Conservation (phyloP, 768 basidiomycete species). For the Tylopilus balloui region DNA sequence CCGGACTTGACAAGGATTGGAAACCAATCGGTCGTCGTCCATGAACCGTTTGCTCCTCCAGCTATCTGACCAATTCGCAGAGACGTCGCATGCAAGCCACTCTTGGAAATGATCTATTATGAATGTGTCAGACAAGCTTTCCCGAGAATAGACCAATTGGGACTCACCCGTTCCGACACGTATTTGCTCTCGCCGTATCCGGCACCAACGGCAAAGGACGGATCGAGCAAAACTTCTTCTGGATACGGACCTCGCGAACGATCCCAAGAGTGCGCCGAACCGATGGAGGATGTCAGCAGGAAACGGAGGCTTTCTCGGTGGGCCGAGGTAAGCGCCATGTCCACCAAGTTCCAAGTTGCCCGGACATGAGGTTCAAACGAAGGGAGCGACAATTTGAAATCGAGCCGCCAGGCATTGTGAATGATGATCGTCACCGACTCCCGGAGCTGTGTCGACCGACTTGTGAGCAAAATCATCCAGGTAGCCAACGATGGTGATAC, state of each 20-base stretch:
- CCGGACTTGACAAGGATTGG: conserved; percentile 33
- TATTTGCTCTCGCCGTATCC: conserved; percentile 39
- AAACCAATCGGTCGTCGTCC: conserved; percentile 35
- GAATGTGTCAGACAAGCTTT: background rate
- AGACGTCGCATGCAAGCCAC: conserved; percentile 24
- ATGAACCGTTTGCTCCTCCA: conserved; percentile 32
- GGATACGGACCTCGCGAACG: conserved; percentile 29
- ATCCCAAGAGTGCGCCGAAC: conserved; percentile 23
- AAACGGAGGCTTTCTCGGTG: conserved; percentile 10
- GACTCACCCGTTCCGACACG: conserved; percentile 32
- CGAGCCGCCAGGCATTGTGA: conserved; percentile 39
- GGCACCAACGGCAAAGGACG: conserved; percentile 25
- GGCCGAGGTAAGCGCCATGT: conserved; percentile 14
- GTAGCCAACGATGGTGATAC: conserved; percentile 9
- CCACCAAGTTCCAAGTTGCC: conserved; percentile 31
- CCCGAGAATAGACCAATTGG: background rate
- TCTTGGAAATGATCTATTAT: conserved; percentile 24
- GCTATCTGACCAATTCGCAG: conserved; percentile 34
- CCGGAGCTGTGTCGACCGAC: conserved; percentile 11
- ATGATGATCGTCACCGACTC: conserved; percentile 30
- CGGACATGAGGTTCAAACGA: conserved; percentile 38
- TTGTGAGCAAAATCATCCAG: background rate
- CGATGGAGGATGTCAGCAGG: conserved; percentile 27
- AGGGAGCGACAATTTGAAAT: conserved; percentile 37
- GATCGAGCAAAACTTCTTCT: conserved; percentile 33